phyloP scores from a whole-genome alignment of 768 basidiomycete species.

The Thelephora aurantiotincta region DNA sequence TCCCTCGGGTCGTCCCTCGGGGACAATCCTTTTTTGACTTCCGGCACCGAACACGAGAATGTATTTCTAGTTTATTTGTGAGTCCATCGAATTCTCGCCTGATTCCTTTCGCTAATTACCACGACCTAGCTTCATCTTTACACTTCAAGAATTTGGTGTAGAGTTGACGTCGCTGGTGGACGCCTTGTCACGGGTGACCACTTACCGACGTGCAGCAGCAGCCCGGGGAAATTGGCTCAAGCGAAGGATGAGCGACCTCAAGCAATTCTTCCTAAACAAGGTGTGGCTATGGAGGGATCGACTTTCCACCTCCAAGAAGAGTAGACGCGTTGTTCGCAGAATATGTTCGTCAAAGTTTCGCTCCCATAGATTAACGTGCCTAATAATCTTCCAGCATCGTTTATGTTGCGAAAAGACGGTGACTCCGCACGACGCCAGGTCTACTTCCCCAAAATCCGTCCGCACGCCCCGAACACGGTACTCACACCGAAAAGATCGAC shows the following conservation, averaged over 20 bases:
- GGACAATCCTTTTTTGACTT: constrained; percentile 23
- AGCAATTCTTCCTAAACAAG: neutral
- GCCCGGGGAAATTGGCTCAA: constrained; percentile 24
- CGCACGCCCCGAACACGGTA: constrained; percentile 76
- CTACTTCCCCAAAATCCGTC: constrained; percentile 67
- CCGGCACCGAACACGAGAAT: constrained; percentile 55
- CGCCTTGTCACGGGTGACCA: constrained; percentile 69
- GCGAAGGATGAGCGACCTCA: neutral
- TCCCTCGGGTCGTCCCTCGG: constrained; percentile 9
- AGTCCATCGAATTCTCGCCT: constrained; percentile 20
- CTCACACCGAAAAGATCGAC: constrained; percentile 57
- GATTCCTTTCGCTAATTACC: too few species aligned
- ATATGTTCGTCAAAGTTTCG: neutral
- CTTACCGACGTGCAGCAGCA: constrained; percentile 38
- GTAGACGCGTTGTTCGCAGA: neutral
- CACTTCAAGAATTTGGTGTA: constrained; percentile 82
- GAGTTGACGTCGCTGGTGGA: constrained; percentile 76
- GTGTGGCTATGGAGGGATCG: too few species aligned
- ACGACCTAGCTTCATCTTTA: constrained; percentile 79
- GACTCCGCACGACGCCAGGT: constrained; percentile 28
- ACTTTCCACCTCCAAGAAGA: too few species aligned
- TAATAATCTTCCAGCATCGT: constrained; percentile 24
- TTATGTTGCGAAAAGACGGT: constrained; percentile 27
- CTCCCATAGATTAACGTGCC: neutral
- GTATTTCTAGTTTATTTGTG: constrained; percentile 89